phyloP scores from a whole-genome alignment of 2,329 filamentous ascomycete species.

The Arachnopeziza araneosa region DNA sequence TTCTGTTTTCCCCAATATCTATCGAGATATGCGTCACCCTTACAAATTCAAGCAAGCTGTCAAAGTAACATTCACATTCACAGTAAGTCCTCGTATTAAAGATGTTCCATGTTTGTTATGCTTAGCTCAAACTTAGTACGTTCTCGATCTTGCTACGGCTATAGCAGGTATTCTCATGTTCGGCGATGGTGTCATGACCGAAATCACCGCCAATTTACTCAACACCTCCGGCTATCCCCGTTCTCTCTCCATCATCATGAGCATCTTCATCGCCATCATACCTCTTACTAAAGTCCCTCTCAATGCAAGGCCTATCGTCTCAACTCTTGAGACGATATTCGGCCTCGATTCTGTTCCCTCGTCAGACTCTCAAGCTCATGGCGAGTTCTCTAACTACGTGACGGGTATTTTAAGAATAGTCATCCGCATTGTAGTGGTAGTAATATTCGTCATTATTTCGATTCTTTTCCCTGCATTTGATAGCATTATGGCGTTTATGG shows the following conservation, averaged over 20 bases:
- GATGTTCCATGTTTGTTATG: background rate
- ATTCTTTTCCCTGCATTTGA: slow-evolving; percentile 65
- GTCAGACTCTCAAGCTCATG: slow-evolving; percentile 40
- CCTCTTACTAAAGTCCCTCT: slow-evolving; percentile 93
- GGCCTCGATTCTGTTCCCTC: slow-evolving; percentile 50
- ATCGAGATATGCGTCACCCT: slow-evolving; percentile 69
- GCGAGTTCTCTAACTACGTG: slow-evolving; percentile 51
- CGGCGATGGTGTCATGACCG: slow-evolving; percentile 78
- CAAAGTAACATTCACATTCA: slow-evolving; percentile 78
- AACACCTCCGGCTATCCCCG: slow-evolving; percentile 67
- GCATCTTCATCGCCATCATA: slow-evolving; percentile 84
- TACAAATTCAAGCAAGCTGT: slow-evolving; percentile 66
- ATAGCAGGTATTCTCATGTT: slow-evolving; percentile 91
- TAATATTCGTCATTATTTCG: slow-evolving; percentile 72
- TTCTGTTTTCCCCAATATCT: slow-evolving; percentile 76
- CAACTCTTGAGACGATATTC: slow-evolving; percentile 73
- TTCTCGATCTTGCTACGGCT: slow-evolving; percentile 77
- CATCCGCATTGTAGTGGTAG: slow-evolving; percentile 60
- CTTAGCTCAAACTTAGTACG: slow-evolving; percentile 46
- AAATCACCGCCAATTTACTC: slow-evolving; percentile 88
- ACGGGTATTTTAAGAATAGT: slow-evolving; percentile 52
- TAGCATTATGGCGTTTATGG: slow-evolving; percentile 71
- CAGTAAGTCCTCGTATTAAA: slow-evolving; percentile 44
- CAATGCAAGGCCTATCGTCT: slow-evolving; percentile 81
- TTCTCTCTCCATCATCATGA: slow-evolving; percentile 70